Conservation (phyloP, 2,329 filamentous ascomycete species). For the Exophiala dermatitidis region DNA sequence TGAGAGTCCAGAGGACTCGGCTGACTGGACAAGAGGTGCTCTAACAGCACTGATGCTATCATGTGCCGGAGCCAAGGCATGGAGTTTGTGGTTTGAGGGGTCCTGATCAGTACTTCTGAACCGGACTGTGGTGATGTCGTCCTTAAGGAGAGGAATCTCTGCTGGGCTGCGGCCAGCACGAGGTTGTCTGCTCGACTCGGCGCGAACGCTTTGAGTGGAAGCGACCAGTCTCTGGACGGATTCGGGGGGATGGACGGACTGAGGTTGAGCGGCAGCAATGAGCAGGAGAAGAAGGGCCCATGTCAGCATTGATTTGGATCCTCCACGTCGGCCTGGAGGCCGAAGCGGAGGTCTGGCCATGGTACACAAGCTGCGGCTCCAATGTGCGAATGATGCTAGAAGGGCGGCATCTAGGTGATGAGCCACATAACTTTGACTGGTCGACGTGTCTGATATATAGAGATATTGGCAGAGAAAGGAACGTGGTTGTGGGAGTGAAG, state of each 20-base stretch:
- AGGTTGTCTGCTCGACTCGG: constrained; percentile 17
- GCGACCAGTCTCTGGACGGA: constrained; percentile 19
- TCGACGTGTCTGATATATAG: background rate
- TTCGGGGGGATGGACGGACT: constrained; percentile 13
- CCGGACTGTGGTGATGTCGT: constrained; percentile 25
- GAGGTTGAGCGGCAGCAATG: constrained; percentile 18
- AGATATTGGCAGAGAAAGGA: background rate
- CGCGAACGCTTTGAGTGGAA: constrained; percentile 16
- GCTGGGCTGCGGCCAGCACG: constrained; percentile 28
- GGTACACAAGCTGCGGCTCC: constrained; percentile 3
- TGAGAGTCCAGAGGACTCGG: constrained; percentile 59
- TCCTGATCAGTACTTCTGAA: constrained; percentile 27
- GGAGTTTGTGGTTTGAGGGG: constrained; percentile 21
- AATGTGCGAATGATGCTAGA: constrained; percentile 2
- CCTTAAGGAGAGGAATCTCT: constrained; percentile 26
- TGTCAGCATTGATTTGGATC: constrained; percentile 23
- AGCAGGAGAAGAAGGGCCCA: constrained; percentile 24
- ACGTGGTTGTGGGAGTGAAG: background rate
- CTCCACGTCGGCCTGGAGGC: constrained; percentile 24
- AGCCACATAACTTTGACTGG: background rate
- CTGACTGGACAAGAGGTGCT: constrained; percentile 77
- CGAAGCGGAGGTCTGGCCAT: constrained; percentile 26
- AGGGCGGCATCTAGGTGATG: background rate
- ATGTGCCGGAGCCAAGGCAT: constrained; percentile 85
- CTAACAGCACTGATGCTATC: constrained; percentile 64